A percentile compares a stretch with the other conserved stretches of the same genome.
Evolutionary conservation across 495 filamentous ascomycete genomes (phyloP).

Genomic region (Melanomma pulvis-pyrius): DNA sequence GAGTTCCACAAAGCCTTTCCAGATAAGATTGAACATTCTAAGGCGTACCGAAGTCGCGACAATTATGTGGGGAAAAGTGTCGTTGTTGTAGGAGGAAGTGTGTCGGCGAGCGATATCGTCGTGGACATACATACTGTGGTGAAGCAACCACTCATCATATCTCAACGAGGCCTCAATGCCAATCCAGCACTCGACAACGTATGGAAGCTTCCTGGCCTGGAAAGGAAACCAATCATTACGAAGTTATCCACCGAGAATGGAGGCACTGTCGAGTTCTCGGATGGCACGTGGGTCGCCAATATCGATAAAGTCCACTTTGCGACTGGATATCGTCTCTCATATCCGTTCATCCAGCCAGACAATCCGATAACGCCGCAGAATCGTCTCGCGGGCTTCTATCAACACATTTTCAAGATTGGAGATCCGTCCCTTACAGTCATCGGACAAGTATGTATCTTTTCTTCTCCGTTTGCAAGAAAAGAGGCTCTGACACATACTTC

Average conservation of each 20-base stretch:
- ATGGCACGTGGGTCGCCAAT: conserved; percentile 15
- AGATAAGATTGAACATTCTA: conserved; percentile 11
- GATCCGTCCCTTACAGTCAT: conserved; percentile 23
- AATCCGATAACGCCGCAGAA: background rate
- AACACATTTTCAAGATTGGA: conserved; percentile 14
- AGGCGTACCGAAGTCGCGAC: conserved; percentile 12
- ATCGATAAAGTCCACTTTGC: conserved; percentile 25
- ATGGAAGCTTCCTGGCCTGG: conserved; percentile 6
- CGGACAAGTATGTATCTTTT: conserved; percentile 3
- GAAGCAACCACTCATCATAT: background rate
- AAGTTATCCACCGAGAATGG: background rate
- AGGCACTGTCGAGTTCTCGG: conserved; percentile 10
- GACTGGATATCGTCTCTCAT: conserved; percentile 18
- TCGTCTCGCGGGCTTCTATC: conserved; percentile 15
- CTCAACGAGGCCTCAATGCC: background rate
- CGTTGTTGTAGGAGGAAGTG: conserved; percentile 20
- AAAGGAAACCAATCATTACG: conserved; percentile 4
- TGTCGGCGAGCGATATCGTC: conserved; percentile 16
- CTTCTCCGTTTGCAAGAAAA: too few relatives aligned
- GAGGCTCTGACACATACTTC: too few relatives aligned
- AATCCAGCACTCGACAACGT: conserved; percentile 1
- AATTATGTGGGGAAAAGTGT: conserved; percentile 18
- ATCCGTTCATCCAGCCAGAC: conserved; percentile 16
- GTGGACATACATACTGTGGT: background rate
- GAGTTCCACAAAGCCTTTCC: conserved; percentile 9